Evolutionary conservation across 2,329 filamentous ascomycete genomes (phyloP).

Genomic region (Colletotrichum aenigma): DNA sequence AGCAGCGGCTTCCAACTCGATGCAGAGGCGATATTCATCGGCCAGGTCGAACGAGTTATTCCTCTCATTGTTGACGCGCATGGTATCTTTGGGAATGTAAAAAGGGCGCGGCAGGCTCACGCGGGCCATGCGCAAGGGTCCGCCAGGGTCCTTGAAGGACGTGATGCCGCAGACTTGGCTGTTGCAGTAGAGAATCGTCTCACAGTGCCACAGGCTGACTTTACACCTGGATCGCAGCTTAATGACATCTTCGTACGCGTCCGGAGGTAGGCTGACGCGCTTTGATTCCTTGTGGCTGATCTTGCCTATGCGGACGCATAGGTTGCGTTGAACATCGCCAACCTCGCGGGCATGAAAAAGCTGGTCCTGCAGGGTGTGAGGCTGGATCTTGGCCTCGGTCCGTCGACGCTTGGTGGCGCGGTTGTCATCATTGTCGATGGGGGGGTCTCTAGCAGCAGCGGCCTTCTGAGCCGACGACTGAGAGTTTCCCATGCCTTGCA

Average conservation of each 20-base stretch:
- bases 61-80: slow-evolving; percentile 53
- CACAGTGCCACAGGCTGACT: slow-evolving; percentile 39
- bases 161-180: slow-evolving; percentile 59
- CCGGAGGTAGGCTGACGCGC: slow-evolving; percentile 17
- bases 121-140: slow-evolving; percentile 49
- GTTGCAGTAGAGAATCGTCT: slow-evolving; percentile 52
- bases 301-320: slow-evolving; percentile 59
- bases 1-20: slow-evolving; percentile 58
- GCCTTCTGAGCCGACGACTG: slow-evolving; percentile 42
- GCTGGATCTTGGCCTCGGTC: slow-evolving; percentile 39
- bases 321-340: slow-evolving; percentile 41
- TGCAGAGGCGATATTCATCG: slow-evolving; percentile 52
- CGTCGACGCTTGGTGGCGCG: slow-evolving; percentile 57
- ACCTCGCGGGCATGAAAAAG: slow-evolving; percentile 34
- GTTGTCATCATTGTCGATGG: slow-evolving; percentile 37
- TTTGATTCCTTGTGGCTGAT: slow-evolving; percentile 50
- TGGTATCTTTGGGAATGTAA: slow-evolving; percentile 54
- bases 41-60: slow-evolving; percentile 52
- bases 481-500: slow-evolving; percentile 51
- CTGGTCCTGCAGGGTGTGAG: slow-evolving; percentile 33
- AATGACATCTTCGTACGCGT: slow-evolving; percentile 28
- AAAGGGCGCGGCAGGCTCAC: slow-evolving; percentile 55
- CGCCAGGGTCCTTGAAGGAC: slow-evolving; percentile 52
- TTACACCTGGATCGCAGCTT: slow-evolving; percentile 46
- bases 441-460: slow-evolving; percentile 33